phyloP scores from a whole-genome alignment of 1,284 basidiomycete species.

The Cryptococcus sp. region DNA sequence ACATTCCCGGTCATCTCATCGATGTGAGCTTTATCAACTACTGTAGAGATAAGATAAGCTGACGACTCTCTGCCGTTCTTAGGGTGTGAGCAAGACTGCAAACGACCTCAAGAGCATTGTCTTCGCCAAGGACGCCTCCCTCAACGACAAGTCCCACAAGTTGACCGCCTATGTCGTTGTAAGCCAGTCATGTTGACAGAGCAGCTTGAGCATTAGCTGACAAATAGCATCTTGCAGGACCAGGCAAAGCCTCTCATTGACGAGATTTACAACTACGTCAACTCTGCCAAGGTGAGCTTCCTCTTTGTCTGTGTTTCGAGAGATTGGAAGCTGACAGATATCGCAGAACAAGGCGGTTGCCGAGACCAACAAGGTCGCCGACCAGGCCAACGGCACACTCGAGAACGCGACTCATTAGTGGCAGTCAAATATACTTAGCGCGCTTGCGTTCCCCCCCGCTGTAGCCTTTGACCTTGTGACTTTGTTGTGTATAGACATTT shows the following conservation, averaged over 20 bases:
- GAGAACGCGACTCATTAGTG: slow-evolving; percentile 3
- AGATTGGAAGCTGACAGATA: neutral
- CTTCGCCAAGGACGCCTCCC: slow-evolving; percentile 46
- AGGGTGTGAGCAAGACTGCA: slow-evolving; percentile 46
- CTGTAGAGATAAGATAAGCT: slow-evolving; percentile 3
- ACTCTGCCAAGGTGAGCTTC: slow-evolving; percentile 43
- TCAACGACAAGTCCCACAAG: slow-evolving; percentile 53
- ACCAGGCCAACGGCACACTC: slow-evolving; percentile 25
- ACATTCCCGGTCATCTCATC: slow-evolving; percentile 43
- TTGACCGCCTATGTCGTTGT: slow-evolving; percentile 50
- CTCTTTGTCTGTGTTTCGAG: neutral
- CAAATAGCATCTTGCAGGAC: slow-evolving; percentile 25
- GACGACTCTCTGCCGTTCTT: slow-evolving; percentile 6
- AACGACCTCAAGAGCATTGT: slow-evolving; percentile 49
- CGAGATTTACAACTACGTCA: slow-evolving; percentile 49
- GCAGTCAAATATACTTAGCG: neutral
- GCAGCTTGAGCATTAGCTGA: too few species aligned
- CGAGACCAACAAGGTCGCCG: slow-evolving; percentile 22
- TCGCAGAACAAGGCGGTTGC: slow-evolving; percentile 29
- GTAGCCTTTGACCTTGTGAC: neutral
- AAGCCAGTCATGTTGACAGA: slow-evolving; percentile 3
- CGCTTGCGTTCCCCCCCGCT: neutral
- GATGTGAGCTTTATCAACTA: slow-evolving; percentile 28
- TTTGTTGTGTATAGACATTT: neutral
- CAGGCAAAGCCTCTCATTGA: slow-evolving; percentile 52